phyloP scores from a whole-genome alignment of 495 filamentous ascomycete genomes.

The Neurospora sp. region DNA sequence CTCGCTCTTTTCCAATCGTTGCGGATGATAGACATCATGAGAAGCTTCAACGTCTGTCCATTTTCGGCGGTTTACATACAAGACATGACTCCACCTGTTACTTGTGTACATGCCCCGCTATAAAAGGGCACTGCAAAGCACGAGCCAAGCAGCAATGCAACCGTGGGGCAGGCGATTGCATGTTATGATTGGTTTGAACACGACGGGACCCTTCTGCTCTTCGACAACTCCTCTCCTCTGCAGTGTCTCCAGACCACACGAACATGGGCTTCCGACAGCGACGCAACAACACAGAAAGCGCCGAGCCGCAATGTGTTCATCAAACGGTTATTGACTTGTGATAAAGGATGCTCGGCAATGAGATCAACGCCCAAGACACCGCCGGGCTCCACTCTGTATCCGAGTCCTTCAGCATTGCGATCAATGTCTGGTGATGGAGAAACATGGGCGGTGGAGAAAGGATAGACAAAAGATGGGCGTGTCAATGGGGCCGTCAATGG shows the following conservation, averaged over 20 bases:
- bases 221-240: not conserved
- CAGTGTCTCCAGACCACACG: not conserved
- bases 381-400: not conserved
- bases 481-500: not conserved
- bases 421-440: not conserved
- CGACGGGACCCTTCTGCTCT: not conserved
- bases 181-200: not conserved
- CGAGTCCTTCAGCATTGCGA: not conserved
- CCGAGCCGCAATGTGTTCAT: not conserved
- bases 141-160: not conserved
- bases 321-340: not conserved
- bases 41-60: not conserved
- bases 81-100: not conserved
- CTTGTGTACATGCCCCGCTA: not conserved
- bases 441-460: not conserved
- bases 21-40: not conserved
- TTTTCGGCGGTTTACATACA: not conserved
- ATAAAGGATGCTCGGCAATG: not conserved
- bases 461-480: not conserved
- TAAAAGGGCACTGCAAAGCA: not conserved
- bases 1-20: not conserved
- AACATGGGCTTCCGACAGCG: not conserved
- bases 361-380: not conserved
- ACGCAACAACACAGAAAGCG: not conserved
- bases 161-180: not conserved